These are phyloP conservation scores for Hypomyces rosellus DNA, from an alignment of 2,329 filamentous ascomycete genomes.

Conservation along the genomic window DNA sequence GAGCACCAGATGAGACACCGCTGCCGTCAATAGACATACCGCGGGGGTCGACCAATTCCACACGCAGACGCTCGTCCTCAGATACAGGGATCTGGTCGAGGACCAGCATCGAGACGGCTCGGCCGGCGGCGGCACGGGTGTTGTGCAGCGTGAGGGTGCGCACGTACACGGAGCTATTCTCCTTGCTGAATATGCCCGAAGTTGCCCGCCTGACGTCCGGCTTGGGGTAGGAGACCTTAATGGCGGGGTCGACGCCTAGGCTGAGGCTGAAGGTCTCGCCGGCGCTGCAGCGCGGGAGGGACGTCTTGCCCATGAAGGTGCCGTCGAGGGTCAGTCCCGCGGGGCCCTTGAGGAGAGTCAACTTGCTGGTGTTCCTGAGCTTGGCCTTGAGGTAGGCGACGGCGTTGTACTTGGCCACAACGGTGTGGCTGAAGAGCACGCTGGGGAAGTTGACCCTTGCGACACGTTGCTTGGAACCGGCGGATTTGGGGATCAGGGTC, in stretches of 20 bases:
- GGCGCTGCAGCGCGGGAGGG: slow-evolving; percentile 48
- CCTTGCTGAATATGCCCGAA: slow-evolving; percentile 47
- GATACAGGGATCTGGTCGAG: slow-evolving; percentile 57
- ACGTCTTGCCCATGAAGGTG: slow-evolving; percentile 52
- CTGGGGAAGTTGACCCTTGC: slow-evolving; percentile 45
- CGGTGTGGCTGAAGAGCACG: slow-evolving; percentile 49
- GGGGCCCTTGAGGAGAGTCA: slow-evolving; percentile 50
- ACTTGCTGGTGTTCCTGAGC: slow-evolving; percentile 48
- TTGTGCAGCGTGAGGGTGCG: slow-evolving; percentile 46
- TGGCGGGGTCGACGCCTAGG: slow-evolving; percentile 54
- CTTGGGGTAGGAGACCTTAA: slow-evolving; percentile 49
- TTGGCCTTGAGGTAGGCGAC: slow-evolving; percentile 54
- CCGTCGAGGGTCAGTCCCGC: slow-evolving; percentile 57
- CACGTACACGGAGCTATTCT: slow-evolving; percentile 44
- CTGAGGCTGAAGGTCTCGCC: slow-evolving; percentile 48
- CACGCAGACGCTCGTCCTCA: slow-evolving; percentile 50
- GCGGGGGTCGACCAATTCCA: slow-evolving; percentile 44
- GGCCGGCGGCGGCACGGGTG: slow-evolving; percentile 32
- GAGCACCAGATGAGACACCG: slow-evolving; percentile 29
- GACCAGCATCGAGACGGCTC: slow-evolving; percentile 42
- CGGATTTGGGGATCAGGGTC: slow-evolving; percentile 46
- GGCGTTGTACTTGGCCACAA: slow-evolving; percentile 55
- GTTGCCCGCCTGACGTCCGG: slow-evolving; percentile 47
- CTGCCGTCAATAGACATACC: slow-evolving; percentile 38
- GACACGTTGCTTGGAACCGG: slow-evolving; percentile 52